These are phyloP conservation scores for Phytophthora megakarya DNA, from an alignment of 352 stramenopile genomes.

Conservation along the genomic window DNA sequence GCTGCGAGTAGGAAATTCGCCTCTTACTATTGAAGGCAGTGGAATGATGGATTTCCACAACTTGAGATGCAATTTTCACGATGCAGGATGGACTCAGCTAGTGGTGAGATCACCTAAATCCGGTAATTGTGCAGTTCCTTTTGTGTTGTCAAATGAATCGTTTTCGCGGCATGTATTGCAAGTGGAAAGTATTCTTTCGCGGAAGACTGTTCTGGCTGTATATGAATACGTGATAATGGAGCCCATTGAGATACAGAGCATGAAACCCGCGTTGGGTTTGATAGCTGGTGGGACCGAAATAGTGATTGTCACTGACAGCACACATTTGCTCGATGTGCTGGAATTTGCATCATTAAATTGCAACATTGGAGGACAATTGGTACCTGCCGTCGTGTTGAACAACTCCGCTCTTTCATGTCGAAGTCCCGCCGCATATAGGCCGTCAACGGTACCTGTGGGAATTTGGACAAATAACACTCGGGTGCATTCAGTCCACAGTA, in stretches of 20 bases:
- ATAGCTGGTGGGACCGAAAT: slow-evolving; percentile 24
- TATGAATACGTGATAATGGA: slow-evolving; percentile 33
- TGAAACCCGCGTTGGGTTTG: slow-evolving; percentile 24
- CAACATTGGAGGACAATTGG: slow-evolving; percentile 30
- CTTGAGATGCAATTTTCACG: slow-evolving; percentile 37
- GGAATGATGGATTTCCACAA: slow-evolving; percentile 32
- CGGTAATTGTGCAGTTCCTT: slow-evolving; percentile 21
- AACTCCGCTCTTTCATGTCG: slow-evolving; percentile 31
- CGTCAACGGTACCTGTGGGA: slow-evolving; percentile 34
- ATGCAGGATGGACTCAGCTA: slow-evolving; percentile 21
- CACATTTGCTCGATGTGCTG: slow-evolving; percentile 14
- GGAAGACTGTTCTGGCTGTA: slow-evolving; percentile 19
- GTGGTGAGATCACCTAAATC: slow-evolving; percentile 15
- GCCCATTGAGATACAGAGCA: slow-evolving; percentile 24
- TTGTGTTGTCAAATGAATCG: slow-evolving; percentile 21
- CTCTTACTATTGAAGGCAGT: slow-evolving; percentile 23
- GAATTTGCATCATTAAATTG: slow-evolving; percentile 35
- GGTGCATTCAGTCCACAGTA: slow-evolving; percentile 6
- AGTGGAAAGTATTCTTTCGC: slow-evolving; percentile 28
- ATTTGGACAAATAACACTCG: slow-evolving; percentile 19
- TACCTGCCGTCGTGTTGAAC: slow-evolving; percentile 27
- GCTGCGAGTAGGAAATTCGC: slow-evolving; percentile 15
- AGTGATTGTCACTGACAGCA: slow-evolving; percentile 35
- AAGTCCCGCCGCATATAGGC: slow-evolving; percentile 26
- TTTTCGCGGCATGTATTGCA: slow-evolving; percentile 23